These are phyloP conservation scores for Peterozyma xylosa DNA, from an alignment of 805 yeast species.

Conservation along the genomic window DNA sequence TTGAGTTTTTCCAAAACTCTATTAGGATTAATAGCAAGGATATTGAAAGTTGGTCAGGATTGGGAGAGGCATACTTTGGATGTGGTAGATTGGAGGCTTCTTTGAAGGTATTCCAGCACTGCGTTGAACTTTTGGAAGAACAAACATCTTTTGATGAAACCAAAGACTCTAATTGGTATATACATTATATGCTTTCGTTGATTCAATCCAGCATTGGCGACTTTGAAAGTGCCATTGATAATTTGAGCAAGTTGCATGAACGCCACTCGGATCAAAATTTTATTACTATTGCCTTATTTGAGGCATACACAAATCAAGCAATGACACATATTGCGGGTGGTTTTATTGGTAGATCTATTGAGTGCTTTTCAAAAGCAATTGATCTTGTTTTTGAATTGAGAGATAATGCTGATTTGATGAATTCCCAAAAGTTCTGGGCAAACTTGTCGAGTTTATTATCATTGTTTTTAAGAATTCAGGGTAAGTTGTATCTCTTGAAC, in stretches of 20 bases:
- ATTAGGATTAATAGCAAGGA: constrained; percentile 63
- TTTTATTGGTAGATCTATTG: constrained; percentile 59
- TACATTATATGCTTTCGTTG: constrained; percentile 59
- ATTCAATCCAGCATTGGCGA: constrained; percentile 59
- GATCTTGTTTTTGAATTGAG: constrained; percentile 19
- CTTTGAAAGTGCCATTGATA: constrained; percentile 49
- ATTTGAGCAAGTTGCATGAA: constrained; percentile 23
- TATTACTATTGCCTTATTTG: constrained; percentile 45
- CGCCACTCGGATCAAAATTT: constrained; percentile 17
- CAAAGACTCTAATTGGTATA: constrained; percentile 50
- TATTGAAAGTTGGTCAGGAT: constrained; percentile 80
- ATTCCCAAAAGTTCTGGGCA: constrained; percentile 60
- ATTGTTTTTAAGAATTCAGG: constrained; percentile 47
- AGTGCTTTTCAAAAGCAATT: constrained; percentile 30
- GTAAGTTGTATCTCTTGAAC: constrained; percentile 45
- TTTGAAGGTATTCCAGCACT: constrained; percentile 67
- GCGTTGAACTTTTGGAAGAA: constrained; percentile 21
- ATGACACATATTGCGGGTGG: constrained; percentile 47
- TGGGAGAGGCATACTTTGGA: constrained; percentile 91
- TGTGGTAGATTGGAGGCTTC: constrained; percentile 89
- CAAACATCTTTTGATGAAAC: constrained; percentile 21
- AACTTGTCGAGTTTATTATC: constrained; percentile 49
- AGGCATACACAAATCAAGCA: constrained; percentile 50
- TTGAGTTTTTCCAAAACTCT: constrained; percentile 84
- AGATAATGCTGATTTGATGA: neutral